Conservation (phyloP, 345 rosid genomes). For the Ailanthus altissimus region DNA sequence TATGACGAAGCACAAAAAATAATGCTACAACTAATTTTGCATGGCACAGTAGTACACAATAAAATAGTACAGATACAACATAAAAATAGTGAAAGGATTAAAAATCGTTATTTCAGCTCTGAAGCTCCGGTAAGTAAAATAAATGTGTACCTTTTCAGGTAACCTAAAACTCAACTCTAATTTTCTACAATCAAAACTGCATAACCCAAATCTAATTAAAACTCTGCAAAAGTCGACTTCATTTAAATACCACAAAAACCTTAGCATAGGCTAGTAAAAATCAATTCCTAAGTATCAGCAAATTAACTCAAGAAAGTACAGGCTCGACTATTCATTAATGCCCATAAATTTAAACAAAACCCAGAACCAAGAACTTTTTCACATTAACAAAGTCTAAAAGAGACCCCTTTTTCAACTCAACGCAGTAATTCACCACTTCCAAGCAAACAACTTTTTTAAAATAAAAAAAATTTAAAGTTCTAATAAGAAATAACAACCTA, state of each 20-base stretch:
- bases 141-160: neutral
- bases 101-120: too few species aligned
- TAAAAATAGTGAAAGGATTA: neutral
- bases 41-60: neutral
- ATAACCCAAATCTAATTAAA: neutral
- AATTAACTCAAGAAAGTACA: neutral
- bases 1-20: neutral
- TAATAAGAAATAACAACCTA: constrained; percentile 19
- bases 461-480: constrained; percentile 13
- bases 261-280: constrained; percentile 17
- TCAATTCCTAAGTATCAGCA: neutral
- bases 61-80: neutral
- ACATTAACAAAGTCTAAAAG: neutral
- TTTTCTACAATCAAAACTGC: neutral
- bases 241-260: neutral
- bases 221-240: neutral
- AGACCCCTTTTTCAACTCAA: neutral
- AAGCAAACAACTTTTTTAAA: neutral
- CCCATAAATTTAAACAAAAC: neutral
- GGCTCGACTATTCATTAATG: neutral
- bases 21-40: neutral
- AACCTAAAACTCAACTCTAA: neutral
- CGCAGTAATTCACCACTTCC: constrained; percentile 19
- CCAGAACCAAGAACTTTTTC: neutral
- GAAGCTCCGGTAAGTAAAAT: neutral